Evolutionary conservation across 2,329 filamentous ascomycete genomes (phyloP), one percentile per base, ranked within the genome.

Genomic region (Huntiella moniliformis): DNA sequence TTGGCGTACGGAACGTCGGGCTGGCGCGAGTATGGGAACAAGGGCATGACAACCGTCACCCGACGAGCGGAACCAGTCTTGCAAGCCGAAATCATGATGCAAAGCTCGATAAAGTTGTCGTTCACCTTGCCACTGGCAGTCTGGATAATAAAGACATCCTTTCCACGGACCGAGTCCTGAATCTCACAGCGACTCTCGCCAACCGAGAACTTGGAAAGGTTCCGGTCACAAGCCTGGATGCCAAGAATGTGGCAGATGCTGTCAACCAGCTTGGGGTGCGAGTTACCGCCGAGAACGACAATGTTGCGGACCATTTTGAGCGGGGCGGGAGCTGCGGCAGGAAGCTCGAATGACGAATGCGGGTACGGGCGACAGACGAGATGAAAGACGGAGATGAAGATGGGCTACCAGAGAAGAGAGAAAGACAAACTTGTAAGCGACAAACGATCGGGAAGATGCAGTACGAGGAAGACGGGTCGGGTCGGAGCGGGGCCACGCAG

Each of bases 91-190:
- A 96, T 88, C 66, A 91, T 94, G 65, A 96, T 95, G 61, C 93
- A 82, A 42, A 96, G 77, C 60, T 98, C 91, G 67, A 98, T 82
- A 53, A 98, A 76, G 64, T 93, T 79, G 64, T 98, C 91, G 60
- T 98, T 98, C 64, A 95, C 84, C 56, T 82, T 82, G 52, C 85
- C 86, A 54, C 84, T 84, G 54, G 85, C 86, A 37, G 85, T 91
- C 64, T 96, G 88, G 57, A 98, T 85, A 60, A 96, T 95, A 67
- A 92, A 98, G 60, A 95, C 91, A 75, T 98, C 91, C 63, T 98
- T 98, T 55, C 84, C 91, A 55, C 91, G 82, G 44, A 98, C 91
- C 11, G 86, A 94, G 63, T 98, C 91, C 61, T 87, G 74, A 57
- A 98, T 93, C 63, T 96, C 91, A 52, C 93, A 88, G 46, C 88